Evolutionary conservation across 192 early-diverging fungal genomes (phyloP).

Genomic region (Podochytrium sp.): DNA sequence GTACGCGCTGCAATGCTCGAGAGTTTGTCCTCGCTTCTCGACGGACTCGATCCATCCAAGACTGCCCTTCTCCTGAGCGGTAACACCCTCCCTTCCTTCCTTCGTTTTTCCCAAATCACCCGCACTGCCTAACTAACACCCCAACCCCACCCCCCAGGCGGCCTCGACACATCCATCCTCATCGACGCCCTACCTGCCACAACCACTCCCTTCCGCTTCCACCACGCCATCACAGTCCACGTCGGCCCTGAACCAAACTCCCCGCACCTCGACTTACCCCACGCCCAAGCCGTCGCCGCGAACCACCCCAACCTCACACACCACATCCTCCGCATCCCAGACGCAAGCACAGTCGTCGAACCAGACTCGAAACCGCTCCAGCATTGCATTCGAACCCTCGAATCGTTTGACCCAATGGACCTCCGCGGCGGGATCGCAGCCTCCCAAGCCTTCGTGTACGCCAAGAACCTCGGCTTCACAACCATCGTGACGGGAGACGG

Average conservation of each 20-base stretch:
- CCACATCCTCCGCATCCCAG: conserved; percentile 49
- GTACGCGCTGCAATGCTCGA: conserved; percentile 10
- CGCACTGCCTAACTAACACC: not conserved
- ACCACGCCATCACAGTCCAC: conserved; percentile 56
- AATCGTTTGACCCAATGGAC: conserved; percentile 76
- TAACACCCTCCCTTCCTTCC: too few species aligned
- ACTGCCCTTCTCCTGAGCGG: conserved; percentile 6
- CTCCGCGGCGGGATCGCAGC: conserved; percentile 67
- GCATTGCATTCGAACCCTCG: conserved; percentile 55
- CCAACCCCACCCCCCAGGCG: conserved; percentile 52
- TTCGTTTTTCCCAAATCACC: too few species aligned
- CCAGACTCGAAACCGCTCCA: conserved; percentile 38
- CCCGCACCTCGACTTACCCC: conserved; percentile 54
- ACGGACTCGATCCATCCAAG: not conserved
- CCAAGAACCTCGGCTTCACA: conserved; percentile 48
- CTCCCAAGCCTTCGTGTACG: conserved; percentile 52
- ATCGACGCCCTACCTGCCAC: conserved; percentile 45
- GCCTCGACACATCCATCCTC: conserved; percentile 74
- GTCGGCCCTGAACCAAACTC: not conserved
- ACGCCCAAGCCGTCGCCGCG: conserved; percentile 54
- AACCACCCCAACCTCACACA: conserved; percentile 49
- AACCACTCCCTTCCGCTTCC: conserved; percentile 33
- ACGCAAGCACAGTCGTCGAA: conserved; percentile 38
- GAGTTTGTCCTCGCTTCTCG: not conserved
- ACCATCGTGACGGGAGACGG: conserved; percentile 67